Percentiles rank a stretch among this genome's conserved stretches.
phyloP scores from a whole-genome alignment of 176 grass and related monocot genomes.

The Oryza meyeriana region DNA sequence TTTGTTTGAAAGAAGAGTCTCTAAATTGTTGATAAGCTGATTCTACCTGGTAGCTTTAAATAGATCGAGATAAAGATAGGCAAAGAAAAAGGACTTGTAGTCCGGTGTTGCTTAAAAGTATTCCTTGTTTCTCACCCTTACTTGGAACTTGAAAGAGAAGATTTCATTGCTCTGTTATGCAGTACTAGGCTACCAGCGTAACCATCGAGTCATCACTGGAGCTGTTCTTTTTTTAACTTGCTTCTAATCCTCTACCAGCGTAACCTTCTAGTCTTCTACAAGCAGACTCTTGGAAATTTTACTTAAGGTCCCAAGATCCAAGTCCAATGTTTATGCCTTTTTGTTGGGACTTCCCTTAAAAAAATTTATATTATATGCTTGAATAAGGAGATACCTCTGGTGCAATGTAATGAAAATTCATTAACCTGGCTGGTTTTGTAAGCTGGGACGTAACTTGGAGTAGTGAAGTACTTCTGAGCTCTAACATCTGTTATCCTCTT shows the following conservation, averaged over 20 bases:
- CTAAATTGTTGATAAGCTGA: not conserved
- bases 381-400: not conserved
- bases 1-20: not conserved
- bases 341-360: too few species aligned
- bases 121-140: slow-evolving; percentile 13
- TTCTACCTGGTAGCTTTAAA: slow-evolving; percentile 5
- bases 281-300: not conserved
- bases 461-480: not conserved
- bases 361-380: not conserved
- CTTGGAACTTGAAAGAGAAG: slow-evolving; percentile 6
- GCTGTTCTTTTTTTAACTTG: not conserved
- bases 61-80: slow-evolving; percentile 2
- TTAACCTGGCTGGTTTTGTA: not conserved
- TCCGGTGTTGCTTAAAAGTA: not conserved
- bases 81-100: not conserved
- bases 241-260: too few species aligned
- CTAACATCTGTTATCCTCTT: slow-evolving; percentile 2
- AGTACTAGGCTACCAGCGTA: not conserved
- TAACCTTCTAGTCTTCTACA: slow-evolving; percentile 6
- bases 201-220: not conserved
- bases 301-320: not conserved
- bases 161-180: not conserved
- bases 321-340: not conserved
- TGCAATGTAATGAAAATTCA: not conserved
- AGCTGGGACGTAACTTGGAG: not conserved